These are phyloP conservation scores for Talaromyces sp. DNA, from an alignment of 2,329 filamentous ascomycete species.

Conservation along the genomic window DNA sequence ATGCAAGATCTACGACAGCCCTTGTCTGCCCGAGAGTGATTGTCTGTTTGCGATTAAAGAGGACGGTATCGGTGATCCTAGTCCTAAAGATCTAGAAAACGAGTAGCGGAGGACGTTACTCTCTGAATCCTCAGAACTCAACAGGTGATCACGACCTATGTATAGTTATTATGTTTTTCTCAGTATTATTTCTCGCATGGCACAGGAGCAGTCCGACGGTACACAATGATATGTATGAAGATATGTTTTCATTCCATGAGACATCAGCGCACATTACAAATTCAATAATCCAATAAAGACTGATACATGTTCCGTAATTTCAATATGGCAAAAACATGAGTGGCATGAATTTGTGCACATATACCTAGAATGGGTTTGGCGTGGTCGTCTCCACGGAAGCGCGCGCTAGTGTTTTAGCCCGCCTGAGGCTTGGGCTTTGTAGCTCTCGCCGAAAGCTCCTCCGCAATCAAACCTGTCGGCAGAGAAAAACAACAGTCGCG, in stretches of 20 bases:
- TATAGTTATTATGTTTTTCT: conserved; percentile 2
- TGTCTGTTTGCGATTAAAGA: conserved; percentile 96
- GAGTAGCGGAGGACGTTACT: conserved; percentile 41
- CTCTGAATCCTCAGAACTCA: not conserved
- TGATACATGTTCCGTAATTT: no score
- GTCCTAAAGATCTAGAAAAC: conserved; percentile 91
- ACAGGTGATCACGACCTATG: not conserved
- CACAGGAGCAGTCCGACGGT: conserved; percentile 1
- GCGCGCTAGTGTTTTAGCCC: not conserved
- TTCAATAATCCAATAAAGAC: not conserved
- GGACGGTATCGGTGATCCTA: conserved; percentile 92
- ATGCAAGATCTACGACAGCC: conserved; percentile 98
- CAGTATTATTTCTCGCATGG: conserved; percentile 2
- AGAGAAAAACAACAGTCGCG: not conserved
- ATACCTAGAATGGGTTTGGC: not conserved
- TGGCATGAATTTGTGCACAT: not conserved
- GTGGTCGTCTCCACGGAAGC: not conserved
- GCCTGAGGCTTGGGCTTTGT: not conserved
- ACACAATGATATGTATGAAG: not conserved
- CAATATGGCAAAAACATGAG: not conserved
- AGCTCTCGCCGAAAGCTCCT: conserved; percentile 3
- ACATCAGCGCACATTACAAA: not conserved
- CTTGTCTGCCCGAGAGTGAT: conserved; percentile 92
- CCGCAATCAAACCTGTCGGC: not conserved
- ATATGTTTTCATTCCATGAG: not conserved